phyloP scores from a whole-genome alignment of 148 eudicot genomes.

The Drosera capensis region DNA sequence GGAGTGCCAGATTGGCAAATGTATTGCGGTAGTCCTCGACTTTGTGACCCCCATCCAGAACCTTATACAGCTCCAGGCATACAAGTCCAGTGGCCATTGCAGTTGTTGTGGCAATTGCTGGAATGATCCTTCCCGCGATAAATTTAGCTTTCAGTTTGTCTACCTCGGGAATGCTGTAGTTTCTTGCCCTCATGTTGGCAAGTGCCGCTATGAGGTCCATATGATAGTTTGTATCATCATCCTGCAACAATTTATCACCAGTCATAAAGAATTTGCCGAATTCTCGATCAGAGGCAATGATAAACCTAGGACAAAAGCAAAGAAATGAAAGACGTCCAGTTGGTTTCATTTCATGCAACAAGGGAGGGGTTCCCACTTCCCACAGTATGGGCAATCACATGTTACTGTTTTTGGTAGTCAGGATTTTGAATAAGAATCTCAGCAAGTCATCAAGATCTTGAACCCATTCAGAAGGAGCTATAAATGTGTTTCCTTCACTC shows the following conservation, averaged over 20 bases:
- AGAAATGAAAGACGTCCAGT: not conserved
- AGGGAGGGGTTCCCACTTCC: too few relatives aligned
- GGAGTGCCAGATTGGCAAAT: slow-evolving; percentile 77
- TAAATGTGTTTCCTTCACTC: too few relatives aligned
- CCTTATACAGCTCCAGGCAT: slow-evolving; percentile 92
- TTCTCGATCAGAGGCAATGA: not conserved
- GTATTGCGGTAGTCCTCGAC: slow-evolving; percentile 80
- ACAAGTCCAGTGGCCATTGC: slow-evolving; percentile 89
- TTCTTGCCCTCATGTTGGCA: slow-evolving; percentile 88
- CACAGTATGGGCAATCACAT: too few relatives aligned
- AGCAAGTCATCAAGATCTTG: too few relatives aligned
- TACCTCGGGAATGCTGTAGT: slow-evolving; percentile 84
- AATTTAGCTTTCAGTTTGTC: slow-evolving; percentile 85
- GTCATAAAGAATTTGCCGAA: not conserved
- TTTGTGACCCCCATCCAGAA: slow-evolving; percentile 48
- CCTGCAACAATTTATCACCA: slow-evolving; percentile 24
- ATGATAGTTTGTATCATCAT: slow-evolving; percentile 84
- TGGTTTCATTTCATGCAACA: too few relatives aligned
- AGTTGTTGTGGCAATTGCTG: slow-evolving; percentile 87
- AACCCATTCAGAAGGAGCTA: too few relatives aligned
- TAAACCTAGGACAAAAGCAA: not conserved
- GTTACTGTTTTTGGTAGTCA: too few relatives aligned
- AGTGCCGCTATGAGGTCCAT: slow-evolving; percentile 81
- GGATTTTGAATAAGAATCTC: too few relatives aligned
- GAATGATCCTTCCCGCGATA: slow-evolving; percentile 85